These are phyloP conservation scores for Lentinula boryana DNA, from an alignment of 768 basidiomycete species.

Conservation along the genomic window DNA sequence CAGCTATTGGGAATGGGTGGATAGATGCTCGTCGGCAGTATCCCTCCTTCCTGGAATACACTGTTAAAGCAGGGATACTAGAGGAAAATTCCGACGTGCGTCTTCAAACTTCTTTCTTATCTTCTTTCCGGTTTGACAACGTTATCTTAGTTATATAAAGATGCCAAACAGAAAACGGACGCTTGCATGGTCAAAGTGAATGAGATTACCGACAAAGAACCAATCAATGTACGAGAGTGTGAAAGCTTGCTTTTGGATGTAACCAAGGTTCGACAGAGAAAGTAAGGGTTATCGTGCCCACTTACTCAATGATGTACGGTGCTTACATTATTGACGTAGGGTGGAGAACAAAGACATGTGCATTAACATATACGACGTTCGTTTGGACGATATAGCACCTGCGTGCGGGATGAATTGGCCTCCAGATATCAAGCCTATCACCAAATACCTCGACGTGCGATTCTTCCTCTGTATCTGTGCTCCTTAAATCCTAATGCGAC, in stretches of 20 bases:
- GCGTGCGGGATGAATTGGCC: conserved; percentile 99
- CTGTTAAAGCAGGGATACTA: conserved; percentile 71
- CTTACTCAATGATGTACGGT: neutral
- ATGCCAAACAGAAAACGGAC: conserved; percentile 50
- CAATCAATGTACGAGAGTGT: conserved; percentile 53
- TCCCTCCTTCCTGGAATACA: conserved; percentile 83
- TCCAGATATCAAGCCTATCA: conserved; percentile 71
- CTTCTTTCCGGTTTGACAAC: neutral
- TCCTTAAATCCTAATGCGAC: conserved; percentile 1
- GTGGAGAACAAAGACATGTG: conserved; percentile 70
- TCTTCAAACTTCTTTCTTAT: neutral
- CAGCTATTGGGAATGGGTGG: conserved; percentile 98
- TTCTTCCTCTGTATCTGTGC: neutral
- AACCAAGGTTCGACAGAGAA: conserved; percentile 35
- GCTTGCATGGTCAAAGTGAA: conserved; percentile 47
- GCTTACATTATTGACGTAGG: conserved; percentile 26
- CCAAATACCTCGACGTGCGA: conserved; percentile 75
- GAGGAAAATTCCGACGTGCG: conserved; percentile 65
- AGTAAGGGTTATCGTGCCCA: conserved; percentile 15
- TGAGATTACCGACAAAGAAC: conserved; percentile 42
- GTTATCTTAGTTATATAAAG: conserved; percentile 49
- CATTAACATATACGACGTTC: conserved; percentile 92
- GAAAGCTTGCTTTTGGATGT: conserved; percentile 46
- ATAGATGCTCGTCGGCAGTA: conserved; percentile 89
- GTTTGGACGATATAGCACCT: conserved; percentile 78